phyloP scores from a whole-genome alignment of 331 rosid species.

The Prunus yedoensis region DNA sequence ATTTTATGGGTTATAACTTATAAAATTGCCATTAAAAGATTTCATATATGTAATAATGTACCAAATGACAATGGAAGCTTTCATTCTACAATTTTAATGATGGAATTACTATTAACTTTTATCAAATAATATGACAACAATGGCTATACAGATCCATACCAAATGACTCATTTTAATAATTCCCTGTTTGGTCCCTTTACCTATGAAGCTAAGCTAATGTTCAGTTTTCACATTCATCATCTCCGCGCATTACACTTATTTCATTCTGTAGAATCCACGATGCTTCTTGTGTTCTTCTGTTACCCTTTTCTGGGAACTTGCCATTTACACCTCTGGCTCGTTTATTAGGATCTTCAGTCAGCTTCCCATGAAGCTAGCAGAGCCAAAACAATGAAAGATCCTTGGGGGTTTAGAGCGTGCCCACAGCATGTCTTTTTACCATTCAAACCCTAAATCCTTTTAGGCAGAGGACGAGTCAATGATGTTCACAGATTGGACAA shows the following conservation, averaged over 20 bases:
- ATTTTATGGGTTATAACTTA: not conserved
- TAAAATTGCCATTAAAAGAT: no score
- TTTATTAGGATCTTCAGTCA: slow-evolving; percentile 15
- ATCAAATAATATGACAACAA: slow-evolving; percentile 17
- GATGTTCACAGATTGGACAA: not conserved
- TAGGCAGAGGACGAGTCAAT: not conserved
- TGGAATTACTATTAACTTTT: not conserved
- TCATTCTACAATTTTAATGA: not conserved
- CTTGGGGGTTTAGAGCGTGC: not conserved
- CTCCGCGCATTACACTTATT: slow-evolving; percentile 9
- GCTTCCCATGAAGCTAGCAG: not conserved
- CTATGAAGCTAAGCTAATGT: not conserved
- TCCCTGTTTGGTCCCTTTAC: not conserved
- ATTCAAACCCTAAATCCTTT: slow-evolving; percentile 9
- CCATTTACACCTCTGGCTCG: not conserved
- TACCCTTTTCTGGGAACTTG: not conserved
- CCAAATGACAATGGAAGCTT: not conserved
- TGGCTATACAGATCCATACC: not conserved
- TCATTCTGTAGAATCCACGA: not conserved
- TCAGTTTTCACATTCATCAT: not conserved
- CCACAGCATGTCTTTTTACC: not conserved
- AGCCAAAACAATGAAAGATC: not conserved
- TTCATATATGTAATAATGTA: not conserved
- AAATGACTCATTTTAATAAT: not conserved
- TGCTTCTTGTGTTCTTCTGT: slow-evolving; percentile 10